Base-by-base conservation (phyloP, 1,284 basidiomycete genomes). In the Fomes fomentarius region DNA sequence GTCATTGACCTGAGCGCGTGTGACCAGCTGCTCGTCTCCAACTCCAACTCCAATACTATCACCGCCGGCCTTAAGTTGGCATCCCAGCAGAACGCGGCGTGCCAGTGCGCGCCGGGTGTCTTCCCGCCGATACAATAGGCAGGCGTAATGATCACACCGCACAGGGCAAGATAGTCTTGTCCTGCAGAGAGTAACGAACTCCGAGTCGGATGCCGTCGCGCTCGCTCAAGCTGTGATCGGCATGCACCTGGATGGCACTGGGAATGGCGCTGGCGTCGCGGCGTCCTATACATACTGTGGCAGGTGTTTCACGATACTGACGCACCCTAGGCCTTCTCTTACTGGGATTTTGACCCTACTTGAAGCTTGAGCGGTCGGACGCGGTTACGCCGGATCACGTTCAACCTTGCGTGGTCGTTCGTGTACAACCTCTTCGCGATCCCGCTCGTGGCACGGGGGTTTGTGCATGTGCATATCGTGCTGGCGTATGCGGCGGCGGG, bases 101-200 rank as follows among this genome's bases (percentile, higher is more conserved):
- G n/a, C n/a, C n/a, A n/a, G 75, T 79, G 3, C 68, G 72, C 11
- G 79, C 79, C 0, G 74, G 73, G 3, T 81, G 81, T 28, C 67
- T 79, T 4, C 83, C 84, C 1, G 70, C 74, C 19, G 77, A 76
- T 44, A 85, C n/a, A 86, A 65, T 75, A 76, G 9, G 70, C 73
- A 15, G 74, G 74, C 60, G 75, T 85, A 69, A 66, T 39, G 56
- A 56, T 24, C 64, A 77, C 26, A 63, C 71, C 39, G 61, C 55
- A 7, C 47, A 48, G 24, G 63, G 67, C 25, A 63, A 62, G 47
- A 63, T 58, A 22, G 76, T 77, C 2, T 65, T 74, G 43, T 78
- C 78, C 66, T 68, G 75, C 38, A 73, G 75, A 6, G 81, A 83
- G 80, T 80, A 9, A 75, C 78, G 28, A 83, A 83, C 66, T n/a